phyloP scores from a whole-genome alignment of 2,329 filamentous ascomycete species.

The Balansia obtecta region DNA sequence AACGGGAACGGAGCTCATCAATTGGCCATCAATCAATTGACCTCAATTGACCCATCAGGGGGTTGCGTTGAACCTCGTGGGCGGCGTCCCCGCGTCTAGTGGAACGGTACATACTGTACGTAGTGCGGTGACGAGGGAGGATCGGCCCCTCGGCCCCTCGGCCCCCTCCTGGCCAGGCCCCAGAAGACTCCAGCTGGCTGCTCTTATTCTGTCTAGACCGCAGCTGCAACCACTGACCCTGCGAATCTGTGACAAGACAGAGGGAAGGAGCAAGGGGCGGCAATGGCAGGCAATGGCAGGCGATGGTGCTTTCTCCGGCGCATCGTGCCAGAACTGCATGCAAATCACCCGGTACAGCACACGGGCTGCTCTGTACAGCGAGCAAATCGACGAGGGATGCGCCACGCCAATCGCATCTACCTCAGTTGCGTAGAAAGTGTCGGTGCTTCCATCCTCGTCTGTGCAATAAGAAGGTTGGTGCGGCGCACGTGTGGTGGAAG shows the following conservation, averaged over 20 bases:
- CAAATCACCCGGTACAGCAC: too few species aligned
- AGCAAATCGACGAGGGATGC: too few species aligned
- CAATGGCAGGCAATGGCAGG: too few species aligned
- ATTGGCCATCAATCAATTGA: too few species aligned
- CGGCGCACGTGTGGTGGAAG: neutral
- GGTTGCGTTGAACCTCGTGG: conserved; percentile 6
- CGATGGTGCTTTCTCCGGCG: too few species aligned
- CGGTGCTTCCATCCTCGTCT: neutral
- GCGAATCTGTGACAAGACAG: too few species aligned
- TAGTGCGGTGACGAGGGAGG: neutral
- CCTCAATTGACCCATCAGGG: conserved; percentile 3
- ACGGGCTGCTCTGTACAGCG: too few species aligned
- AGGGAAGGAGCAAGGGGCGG: too few species aligned
- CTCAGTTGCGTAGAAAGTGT: neutral
- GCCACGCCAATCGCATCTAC: neutral
- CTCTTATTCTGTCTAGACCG: neutral
- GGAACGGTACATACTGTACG: too few species aligned
- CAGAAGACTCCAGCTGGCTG: neutral
- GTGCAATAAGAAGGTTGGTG: neutral
- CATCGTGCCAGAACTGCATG: too few species aligned
- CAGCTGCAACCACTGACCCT: too few species aligned
- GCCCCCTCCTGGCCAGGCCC: neutral
- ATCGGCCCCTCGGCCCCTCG: neutral
- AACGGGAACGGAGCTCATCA: neutral
- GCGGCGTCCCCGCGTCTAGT: conserved; percentile 6